These are phyloP conservation scores for Exophiala aquamarina DNA, from an alignment of 2,329 filamentous ascomycete genomes.

Conservation along the genomic window DNA sequence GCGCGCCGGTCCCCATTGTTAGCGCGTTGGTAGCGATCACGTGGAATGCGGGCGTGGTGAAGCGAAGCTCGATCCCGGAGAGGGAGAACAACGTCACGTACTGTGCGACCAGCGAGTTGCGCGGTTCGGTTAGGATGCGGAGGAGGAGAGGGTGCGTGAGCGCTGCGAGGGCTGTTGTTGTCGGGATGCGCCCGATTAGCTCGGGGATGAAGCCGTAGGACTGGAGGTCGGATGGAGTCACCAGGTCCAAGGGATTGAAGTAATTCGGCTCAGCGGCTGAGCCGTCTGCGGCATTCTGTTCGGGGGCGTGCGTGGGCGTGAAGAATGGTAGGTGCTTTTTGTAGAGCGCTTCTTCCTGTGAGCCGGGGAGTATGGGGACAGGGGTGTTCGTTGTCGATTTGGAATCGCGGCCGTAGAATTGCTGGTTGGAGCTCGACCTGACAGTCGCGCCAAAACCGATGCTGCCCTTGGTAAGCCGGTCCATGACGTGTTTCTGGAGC, in stretches of 20 bases:
- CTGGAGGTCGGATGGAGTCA: slow-evolving; percentile 74
- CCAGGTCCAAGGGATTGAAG: slow-evolving; percentile 66
- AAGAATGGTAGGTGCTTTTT: slow-evolving; percentile 61
- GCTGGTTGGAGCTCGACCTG: slow-evolving; percentile 47
- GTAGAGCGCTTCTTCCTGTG: slow-evolving; percentile 63
- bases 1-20: slow-evolving; percentile 73
- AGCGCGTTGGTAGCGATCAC: slow-evolving; percentile 73
- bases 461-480: slow-evolving; percentile 79
- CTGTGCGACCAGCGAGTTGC: slow-evolving; percentile 83
- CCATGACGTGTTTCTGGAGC: slow-evolving; percentile 80
- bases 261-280: slow-evolving; percentile 41
- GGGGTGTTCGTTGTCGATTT: slow-evolving; percentile 34
- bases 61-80: slow-evolving; percentile 72
- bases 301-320: slow-evolving; percentile 43
- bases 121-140: slow-evolving; percentile 87
- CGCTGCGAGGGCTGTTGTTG: slow-evolving; percentile 80
- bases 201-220: slow-evolving; percentile 90
- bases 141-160: slow-evolving; percentile 69
- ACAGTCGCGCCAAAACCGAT: slow-evolving; percentile 91
- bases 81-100: slow-evolving; percentile 87
- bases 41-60: slow-evolving; percentile 78
- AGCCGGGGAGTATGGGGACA: slow-evolving; percentile 57
- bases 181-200: slow-evolving; percentile 91
- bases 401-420: slow-evolving; percentile 26
- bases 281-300: slow-evolving; percentile 30